phyloP scores from a whole-genome alignment of 495 filamentous ascomycete genomes.

The Xylaria scruposa region DNA sequence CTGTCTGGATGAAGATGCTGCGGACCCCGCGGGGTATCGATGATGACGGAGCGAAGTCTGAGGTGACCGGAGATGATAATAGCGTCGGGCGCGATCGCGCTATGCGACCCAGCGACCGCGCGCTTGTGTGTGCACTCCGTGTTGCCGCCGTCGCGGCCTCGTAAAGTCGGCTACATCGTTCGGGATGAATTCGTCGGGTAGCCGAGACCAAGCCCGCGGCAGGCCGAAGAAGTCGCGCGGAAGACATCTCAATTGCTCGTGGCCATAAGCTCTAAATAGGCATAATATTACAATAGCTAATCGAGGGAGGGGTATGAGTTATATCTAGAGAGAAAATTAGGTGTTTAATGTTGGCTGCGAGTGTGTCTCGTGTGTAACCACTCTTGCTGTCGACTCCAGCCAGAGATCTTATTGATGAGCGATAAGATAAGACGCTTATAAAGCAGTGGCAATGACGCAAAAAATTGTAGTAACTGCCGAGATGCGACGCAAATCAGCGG shows the following conservation, averaged over 20 bases:
- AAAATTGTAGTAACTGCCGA: neutral
- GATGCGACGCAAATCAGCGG: constrained; percentile 6
- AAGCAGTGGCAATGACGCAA: constrained; percentile 30
- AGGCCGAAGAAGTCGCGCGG: constrained; percentile 36
- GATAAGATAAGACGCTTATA: constrained; percentile 29
- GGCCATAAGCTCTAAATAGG: neutral
- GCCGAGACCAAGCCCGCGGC: constrained; percentile 36
- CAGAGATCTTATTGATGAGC: constrained; percentile 3
- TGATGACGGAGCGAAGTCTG: constrained; percentile 17
- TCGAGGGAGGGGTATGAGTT: neutral
- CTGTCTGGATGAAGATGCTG: constrained; percentile 97
- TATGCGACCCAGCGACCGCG: constrained; percentile 34
- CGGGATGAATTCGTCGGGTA: constrained; percentile 30
- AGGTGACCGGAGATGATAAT: constrained; percentile 22
- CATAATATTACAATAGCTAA: neutral
- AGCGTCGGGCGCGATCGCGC: constrained; percentile 34
- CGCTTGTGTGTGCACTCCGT: constrained; percentile 36
- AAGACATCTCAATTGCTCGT: constrained; percentile 30
- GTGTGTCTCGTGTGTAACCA: neutral
- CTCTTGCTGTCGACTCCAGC: neutral
- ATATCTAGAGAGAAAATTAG: neutral
- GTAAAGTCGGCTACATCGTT: constrained; percentile 33
- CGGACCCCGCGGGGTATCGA: constrained; percentile 57
- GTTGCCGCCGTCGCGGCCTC: constrained; percentile 18
- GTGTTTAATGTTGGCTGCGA: constrained; percentile 7